Evolutionary conservation across 495 filamentous ascomycete genomes (phyloP).

Genomic region (Aspergillus ellipticus): DNA sequence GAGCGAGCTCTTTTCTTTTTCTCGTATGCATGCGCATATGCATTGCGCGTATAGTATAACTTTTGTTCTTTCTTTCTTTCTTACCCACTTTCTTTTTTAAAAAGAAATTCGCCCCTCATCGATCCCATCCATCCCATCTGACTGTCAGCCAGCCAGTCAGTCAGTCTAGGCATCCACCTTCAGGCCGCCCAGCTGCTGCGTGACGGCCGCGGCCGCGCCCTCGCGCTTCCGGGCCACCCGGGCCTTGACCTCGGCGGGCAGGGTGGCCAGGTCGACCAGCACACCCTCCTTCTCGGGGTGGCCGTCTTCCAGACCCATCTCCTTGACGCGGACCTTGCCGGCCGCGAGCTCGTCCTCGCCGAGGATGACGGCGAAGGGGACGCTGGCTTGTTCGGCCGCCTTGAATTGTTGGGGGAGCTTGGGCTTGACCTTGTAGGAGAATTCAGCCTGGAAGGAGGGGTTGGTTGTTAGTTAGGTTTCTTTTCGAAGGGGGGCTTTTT

Average conservation of each 20-base stretch:
- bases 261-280: conserved; percentile 48
- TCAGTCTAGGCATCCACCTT: conserved; percentile 1
- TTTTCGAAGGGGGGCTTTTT: neutral
- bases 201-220: neutral
- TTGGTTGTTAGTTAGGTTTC: conserved; percentile 16
- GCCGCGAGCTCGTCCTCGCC: conserved; percentile 74
- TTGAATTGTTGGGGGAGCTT: conserved; percentile 78
- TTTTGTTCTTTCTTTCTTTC: too few species aligned
- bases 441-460: conserved; percentile 55
- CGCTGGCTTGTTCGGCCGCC: conserved; percentile 64
- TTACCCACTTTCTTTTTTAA: too few species aligned
- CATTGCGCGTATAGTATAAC: too few species aligned
- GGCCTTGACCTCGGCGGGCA: conserved; percentile 4
- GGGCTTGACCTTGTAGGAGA: conserved; percentile 74
- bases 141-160: too few species aligned
- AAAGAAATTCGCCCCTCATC: too few species aligned
- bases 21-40: too few species aligned
- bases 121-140: too few species aligned
- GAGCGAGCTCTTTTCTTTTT: neutral
- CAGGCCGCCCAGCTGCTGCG: conserved; percentile 40
- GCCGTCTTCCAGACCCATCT: conserved; percentile 72
- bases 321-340: conserved; percentile 79
- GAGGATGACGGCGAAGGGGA: conserved; percentile 73
- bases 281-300: conserved; percentile 86
- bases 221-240: conserved; percentile 1